A percentile compares a stretch with the other conserved stretches of the same genome.
Evolutionary conservation across 495 filamentous ascomycete species (phyloP).

Genomic region (Xylaria curta): DNA sequence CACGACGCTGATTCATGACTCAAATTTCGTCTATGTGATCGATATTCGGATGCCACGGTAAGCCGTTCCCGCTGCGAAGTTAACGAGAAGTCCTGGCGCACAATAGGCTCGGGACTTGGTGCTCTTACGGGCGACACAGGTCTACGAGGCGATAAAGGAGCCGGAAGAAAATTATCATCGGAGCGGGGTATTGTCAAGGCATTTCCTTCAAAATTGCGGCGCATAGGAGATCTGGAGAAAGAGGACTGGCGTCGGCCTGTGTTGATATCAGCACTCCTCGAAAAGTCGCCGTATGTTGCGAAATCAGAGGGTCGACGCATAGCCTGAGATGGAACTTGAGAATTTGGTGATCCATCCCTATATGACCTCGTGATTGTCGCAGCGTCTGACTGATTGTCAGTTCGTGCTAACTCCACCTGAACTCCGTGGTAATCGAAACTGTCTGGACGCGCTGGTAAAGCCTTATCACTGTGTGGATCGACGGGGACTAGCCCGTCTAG

Average conservation of each 20-base stretch:
- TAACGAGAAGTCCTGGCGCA: conserved; percentile 51
- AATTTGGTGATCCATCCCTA: conserved; percentile 39
- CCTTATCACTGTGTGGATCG: conserved; percentile 67
- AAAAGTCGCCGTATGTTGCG: conserved; percentile 32
- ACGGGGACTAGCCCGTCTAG: conserved; percentile 71
- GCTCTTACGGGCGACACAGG: conserved; percentile 50
- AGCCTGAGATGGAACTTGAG: conserved; percentile 22
- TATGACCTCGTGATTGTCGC: conserved; percentile 53
- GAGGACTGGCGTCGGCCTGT: conserved; percentile 49
- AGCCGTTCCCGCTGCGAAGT: conserved; percentile 41
- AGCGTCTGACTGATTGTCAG: conserved; percentile 54
- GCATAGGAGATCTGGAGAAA: conserved; percentile 54
- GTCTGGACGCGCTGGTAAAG: conserved; percentile 77
- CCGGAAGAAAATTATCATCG: conserved; percentile 64
- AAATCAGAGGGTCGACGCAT: conserved; percentile 25
- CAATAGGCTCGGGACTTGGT: conserved; percentile 46
- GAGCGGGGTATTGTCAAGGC: conserved; percentile 46
- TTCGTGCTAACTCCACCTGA: conserved; percentile 56
- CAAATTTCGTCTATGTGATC: conserved; percentile 59
- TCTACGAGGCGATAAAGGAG: conserved; percentile 67
- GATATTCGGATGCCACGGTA: conserved; percentile 34
- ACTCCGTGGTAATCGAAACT: conserved; percentile 68
- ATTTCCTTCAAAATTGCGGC: conserved; percentile 44
- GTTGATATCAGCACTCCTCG: conserved; percentile 32
- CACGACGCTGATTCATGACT: conserved; percentile 87